Base-by-base conservation (phyloP, 2,329 filamentous ascomycete genomes). In the Fusarium abutilonis region DNA sequence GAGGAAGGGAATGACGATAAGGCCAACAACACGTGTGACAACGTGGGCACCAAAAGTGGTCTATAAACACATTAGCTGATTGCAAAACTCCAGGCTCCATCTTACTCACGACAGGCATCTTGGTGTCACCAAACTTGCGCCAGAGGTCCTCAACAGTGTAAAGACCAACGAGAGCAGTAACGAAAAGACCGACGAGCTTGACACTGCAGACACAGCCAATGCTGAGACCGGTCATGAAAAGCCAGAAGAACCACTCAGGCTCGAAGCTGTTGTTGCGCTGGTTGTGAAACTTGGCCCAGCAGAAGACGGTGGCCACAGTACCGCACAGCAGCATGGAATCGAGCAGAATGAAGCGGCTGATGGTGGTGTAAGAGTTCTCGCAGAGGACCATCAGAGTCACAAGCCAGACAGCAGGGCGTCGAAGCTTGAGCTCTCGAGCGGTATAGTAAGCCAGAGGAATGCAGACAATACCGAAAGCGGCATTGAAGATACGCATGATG, bases 291-390 rank as follows among this genome's bases (percentile, higher is more conserved):
- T 93, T 95, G 72, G 93, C 89, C 93, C 94, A 99, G 85, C 94
- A 98, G 71, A 98, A 87, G 62, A 96, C 91, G 6, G 95, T 99
- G 14, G 93, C 93, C 69, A 98, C 95, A n/a, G 96, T 99, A 74
- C 97, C 97, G 81, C 93, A 98, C 35, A 99, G 86, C 47, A 99
- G 86, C 95, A 99, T 99, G 1, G 95, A 98, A 78, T 99, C 95
- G 71, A 99, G 88, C 21, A 99, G 88, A 71, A 99, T 98, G 76
- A 99, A 99, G 60, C 95, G 88, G 79, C 93, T 97, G 78, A 99
- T 99, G 29, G 96, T 98, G 44, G 95, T 97, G 81, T 98, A 99
- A 47, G 95, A 98, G 82, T 99, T 99, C 78, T 99, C 95, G 82
- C 93, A 99, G 38, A 99, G 87, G 40, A 99, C 93, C 92, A 97